A percentile compares a stretch with the other conserved stretches of the same genome.
Conservation (phyloP, 768 basidiomycete genomes). For the Rubroboletus satanas region DNA sequence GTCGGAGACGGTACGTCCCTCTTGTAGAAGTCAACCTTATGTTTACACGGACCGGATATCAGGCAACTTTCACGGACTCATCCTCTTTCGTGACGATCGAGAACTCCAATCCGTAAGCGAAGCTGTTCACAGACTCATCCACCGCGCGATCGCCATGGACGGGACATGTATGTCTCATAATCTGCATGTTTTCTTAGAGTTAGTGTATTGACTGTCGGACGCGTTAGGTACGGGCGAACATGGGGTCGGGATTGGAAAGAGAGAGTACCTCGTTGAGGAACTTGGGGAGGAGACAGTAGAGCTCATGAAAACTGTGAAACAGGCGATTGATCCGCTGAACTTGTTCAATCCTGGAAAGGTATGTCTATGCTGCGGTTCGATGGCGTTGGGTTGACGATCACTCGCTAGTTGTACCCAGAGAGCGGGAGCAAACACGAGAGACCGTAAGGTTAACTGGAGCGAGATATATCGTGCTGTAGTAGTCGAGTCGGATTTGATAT, state of each 20-base stretch:
- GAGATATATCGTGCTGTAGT: neutral
- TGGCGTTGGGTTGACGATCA: neutral
- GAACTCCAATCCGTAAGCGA: conserved; percentile 53
- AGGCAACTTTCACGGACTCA: conserved; percentile 48
- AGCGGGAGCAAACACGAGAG: neutral
- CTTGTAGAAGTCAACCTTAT: conserved; percentile 2
- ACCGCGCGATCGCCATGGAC: conserved; percentile 68
- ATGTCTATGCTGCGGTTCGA: neutral
- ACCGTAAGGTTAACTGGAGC: neutral
- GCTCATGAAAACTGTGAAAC: conserved; percentile 84
- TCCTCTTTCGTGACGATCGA: conserved; percentile 56
- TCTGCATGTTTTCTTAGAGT: neutral
- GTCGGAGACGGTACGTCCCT: conserved; percentile 67
- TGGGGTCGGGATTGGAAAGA: conserved; percentile 85
- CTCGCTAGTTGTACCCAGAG: conserved; percentile 19
- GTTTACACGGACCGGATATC: neutral
- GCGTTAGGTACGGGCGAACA: conserved; percentile 76
- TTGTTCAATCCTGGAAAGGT: conserved; percentile 86
- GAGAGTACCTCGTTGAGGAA: conserved; percentile 77
- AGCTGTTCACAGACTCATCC: conserved; percentile 67
- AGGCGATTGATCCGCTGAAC: conserved; percentile 71
- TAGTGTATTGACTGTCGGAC: neutral
- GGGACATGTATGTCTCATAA: conserved; percentile 59
- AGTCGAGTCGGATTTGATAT: neutral
- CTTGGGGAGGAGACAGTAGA: conserved; percentile 78